phyloP scores from a whole-genome alignment of 2,329 filamentous ascomycete species.

The Tolypocladium tropicale region DNA sequence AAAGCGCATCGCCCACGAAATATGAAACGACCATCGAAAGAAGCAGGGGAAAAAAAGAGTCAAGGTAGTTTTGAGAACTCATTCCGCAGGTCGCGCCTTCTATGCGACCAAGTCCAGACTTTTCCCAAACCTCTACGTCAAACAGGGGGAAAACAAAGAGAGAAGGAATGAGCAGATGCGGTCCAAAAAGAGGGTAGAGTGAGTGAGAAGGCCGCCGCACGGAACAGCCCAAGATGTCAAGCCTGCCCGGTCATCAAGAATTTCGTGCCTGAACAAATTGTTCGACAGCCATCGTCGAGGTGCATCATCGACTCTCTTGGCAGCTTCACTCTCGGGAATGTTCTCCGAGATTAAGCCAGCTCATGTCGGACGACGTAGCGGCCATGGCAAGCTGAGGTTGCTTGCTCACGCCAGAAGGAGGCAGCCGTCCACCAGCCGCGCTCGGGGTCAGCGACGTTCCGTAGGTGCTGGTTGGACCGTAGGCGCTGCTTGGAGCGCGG shows the following conservation, averaged over 20 bases:
- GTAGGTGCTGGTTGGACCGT: conserved; percentile 34
- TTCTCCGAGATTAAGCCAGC: conserved; percentile 65
- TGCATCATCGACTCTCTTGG: no score
- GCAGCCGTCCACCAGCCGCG: conserved; percentile 17
- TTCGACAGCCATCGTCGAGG: not conserved
- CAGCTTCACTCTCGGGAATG: conserved; percentile 15
- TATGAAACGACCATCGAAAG: conserved; percentile 8
- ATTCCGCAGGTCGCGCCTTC: not conserved
- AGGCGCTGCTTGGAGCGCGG: conserved; percentile 42
- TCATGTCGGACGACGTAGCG: conserved; percentile 56
- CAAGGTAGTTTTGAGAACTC: not conserved
- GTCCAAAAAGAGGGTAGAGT: not conserved
- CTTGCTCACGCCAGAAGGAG: conserved; percentile 28
- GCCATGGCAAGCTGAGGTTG: conserved; percentile 42
- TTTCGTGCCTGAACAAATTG: not conserved
- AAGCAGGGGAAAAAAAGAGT: not conserved
- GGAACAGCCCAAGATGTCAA: not conserved
- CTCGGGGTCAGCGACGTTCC: conserved; percentile 29
- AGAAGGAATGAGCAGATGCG: not conserved
- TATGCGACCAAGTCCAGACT: conserved; percentile 2
- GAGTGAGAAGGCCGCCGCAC: not conserved
- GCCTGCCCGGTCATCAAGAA: not conserved
- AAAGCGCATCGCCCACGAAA: conserved; percentile 3
- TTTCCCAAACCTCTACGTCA: not conserved
- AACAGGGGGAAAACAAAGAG: not conserved